Base-by-base conservation (phyloP, 164 flowering plant genomes). In the Annona cherimola region DNA sequence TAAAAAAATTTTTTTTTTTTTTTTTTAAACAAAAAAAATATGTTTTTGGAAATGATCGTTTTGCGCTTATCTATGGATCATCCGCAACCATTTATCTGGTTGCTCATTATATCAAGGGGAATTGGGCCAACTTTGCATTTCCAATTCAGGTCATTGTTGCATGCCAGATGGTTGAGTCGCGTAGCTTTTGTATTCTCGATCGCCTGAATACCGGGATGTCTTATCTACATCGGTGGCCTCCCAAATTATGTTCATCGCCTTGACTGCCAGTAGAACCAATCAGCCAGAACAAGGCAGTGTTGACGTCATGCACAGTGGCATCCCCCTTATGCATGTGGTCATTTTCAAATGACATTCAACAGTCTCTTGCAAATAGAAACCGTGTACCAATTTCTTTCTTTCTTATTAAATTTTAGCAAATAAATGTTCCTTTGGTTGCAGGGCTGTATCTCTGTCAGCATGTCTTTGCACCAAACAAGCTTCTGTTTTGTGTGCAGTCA, bases 361-460 rank as follows among this genome's bases (percentile, higher is more conserved):
- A 50, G 14, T 3, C 0, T 50, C 57, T 1, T 11, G 14, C 14
- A 8, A 1, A 16, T 50, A 50, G 57, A 20, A 61, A 61, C 63
- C 39, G 20, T 61, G 26, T 61, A 3, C 3, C 44, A 9, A 55
- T 68, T 6, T 45, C 46, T 41, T 2, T 12, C 2, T 43, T n/a
- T n/a, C n/a, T n/a, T n/a, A n/a, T n/a, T 71, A 7, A 9, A 57
- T 11, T 43, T 61, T 12, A 12, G 4, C 18, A 46, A 9, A 7
- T 40, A 3, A 41, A 7, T 14, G 20, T 45, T 35, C 9, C 12
- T 74, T 42, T 45, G 66, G 9, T 43, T 79, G 76, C 87, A 92
- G 97, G 97, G 97, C 3, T 92, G 96, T 61, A 92, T 92, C 9
- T 82, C 97, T 5, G 87, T 90, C 59, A 90, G 97, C 82, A 81